Base-by-base conservation (phyloP, 257 asterid species). In the Cynanchum wilfordii region DNA sequence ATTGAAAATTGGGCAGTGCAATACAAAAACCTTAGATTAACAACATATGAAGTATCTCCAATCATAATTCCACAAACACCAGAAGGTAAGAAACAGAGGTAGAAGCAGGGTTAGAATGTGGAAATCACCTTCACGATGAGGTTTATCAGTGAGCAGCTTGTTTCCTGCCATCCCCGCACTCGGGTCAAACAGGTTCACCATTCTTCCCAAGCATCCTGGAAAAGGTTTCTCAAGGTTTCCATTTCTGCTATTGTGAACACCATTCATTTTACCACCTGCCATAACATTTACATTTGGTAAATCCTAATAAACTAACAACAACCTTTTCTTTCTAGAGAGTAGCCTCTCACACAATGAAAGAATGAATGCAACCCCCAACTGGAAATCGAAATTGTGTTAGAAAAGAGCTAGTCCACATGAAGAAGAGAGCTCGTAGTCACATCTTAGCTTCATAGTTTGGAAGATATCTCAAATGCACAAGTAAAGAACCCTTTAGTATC, bases 191-290 rank as follows among this genome's bases (percentile, higher is more conserved):
- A 92, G 86, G 80, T 89, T 92, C 80, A 89, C 98, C 96, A 87
- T 86, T 81, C 88, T 86, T 77, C 99, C 99, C 90, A 92, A 79
- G 84, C 97, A 90, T 78, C 97, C 96, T 33, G 95, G 88, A 75
- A 86, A 75, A 40, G 89, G 77, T 75, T 82, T 82, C 81, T 87
- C 95, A 74, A 75, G 78, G 70, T 72, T 68, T 19, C 69, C 69
- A 36, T 36, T 64, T 64, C n/a, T 64, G 74, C 80, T 86, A 78
- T 76, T 79, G 69, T 84, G 87, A 79, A 85, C 59, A 25, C 87
- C 90, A 83, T 83, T 91, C 97, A 94, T 91, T 83, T 87, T 88
- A 73, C 69, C 50, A 79, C 89, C 99, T 85, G 87, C 50, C 17
- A 80, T 49, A 50, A 42, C 68, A 57, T 45, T 4, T 0, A 10